Percentiles rank a stretch among this genome's conserved stretches.
These are phyloP conservation scores for Trichosanthes cucumerina DNA, from an alignment of 306 rosid species.

Conservation along the genomic window DNA sequence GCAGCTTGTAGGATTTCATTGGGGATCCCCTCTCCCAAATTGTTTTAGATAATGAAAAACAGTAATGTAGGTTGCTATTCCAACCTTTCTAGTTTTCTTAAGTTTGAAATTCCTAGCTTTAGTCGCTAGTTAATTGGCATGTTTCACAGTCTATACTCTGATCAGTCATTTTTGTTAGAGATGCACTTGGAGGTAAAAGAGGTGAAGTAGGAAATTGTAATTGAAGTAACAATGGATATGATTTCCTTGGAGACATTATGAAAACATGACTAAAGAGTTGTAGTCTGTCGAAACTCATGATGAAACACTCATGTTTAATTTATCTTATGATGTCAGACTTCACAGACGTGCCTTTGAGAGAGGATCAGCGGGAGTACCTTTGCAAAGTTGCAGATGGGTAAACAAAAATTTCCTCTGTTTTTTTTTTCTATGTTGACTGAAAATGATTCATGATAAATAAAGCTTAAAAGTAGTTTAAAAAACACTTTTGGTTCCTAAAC, in stretches of 20 bases:
- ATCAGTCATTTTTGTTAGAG: background rate
- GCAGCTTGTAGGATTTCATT: background rate
- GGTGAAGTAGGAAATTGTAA: background rate
- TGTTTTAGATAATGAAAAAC: background rate
- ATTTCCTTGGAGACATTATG: background rate
- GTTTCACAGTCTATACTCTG: background rate
- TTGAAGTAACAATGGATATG: background rate
- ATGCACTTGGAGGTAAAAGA: background rate
- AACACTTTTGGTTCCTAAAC: background rate
- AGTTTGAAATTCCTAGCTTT: background rate
- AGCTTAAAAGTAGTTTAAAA: background rate
- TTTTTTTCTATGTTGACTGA: background rate
- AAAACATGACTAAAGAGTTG: background rate
- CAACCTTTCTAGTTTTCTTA: background rate
- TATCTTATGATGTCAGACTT: constrained; percentile 38
- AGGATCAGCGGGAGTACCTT: constrained; percentile 79
- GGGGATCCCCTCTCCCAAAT: background rate
- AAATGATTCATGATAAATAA: background rate
- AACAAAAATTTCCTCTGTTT: background rate
- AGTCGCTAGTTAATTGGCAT: background rate
- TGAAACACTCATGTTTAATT: background rate
- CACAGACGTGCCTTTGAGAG: constrained; percentile 93
- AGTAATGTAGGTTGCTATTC: too few relatives aligned
- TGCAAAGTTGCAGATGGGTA: constrained; percentile 93
- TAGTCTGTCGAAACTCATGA: background rate